A percentile compares a stretch with the other conserved stretches of the same genome.
Conservation (phyloP, 169 alveolate genomes). For the Plasmodium gonderi region DNA sequence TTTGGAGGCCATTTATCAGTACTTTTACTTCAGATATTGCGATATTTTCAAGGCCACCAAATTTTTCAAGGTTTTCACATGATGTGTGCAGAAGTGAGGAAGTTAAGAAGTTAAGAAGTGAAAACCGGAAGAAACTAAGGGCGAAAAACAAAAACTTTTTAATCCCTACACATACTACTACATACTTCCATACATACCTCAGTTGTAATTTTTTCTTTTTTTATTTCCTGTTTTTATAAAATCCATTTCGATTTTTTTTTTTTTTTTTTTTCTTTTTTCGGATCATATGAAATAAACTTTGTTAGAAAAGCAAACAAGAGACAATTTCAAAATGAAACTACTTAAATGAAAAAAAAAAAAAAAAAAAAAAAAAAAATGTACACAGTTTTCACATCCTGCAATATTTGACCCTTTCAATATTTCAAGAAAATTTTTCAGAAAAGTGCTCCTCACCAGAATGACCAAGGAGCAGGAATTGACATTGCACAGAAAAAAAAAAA, state of each 20-base stretch:
- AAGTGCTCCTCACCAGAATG: no score
- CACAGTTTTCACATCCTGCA: neutral
- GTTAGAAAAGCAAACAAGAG: neutral
- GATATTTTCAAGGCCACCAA: conserved; percentile 20
- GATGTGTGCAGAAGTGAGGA: neutral
- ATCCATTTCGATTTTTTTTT: neutral
- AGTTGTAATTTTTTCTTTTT: neutral
- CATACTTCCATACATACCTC: no score
- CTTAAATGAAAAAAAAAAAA: neutral
- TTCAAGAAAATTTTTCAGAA: no score
- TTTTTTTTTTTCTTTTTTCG: neutral
- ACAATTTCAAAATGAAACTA: neutral
- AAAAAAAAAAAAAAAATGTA: neutral
- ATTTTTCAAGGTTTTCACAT: conserved; percentile 10
- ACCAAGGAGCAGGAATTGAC: no score
- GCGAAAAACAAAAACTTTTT: neutral
- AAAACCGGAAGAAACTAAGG: neutral
- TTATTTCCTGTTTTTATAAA: neutral
- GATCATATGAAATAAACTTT: neutral
- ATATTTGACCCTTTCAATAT: no score
- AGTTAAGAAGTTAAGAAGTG: neutral
- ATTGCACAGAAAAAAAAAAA: no score
- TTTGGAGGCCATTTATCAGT: conserved; percentile 15
- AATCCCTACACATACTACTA: neutral
- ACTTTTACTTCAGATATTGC: conserved; percentile 10